A percentile compares a stretch with the other conserved stretches of the same genome.
Conservation (phyloP, 2,329 filamentous ascomycete genomes). For the Diaporthe capsici region DNA sequence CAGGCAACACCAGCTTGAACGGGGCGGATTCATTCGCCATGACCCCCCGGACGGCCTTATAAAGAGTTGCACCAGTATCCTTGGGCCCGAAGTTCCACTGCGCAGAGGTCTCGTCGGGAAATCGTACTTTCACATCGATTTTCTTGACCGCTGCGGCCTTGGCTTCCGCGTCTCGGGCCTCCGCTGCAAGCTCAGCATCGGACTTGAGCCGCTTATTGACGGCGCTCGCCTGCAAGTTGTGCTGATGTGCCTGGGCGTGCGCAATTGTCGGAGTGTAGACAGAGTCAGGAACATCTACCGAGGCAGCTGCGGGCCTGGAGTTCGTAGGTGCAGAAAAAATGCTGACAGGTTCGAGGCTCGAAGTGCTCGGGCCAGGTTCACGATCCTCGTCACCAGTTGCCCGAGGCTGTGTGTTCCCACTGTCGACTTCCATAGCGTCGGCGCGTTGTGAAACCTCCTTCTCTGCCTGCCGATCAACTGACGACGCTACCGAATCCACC, state of each 20-base stretch:
- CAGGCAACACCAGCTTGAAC: conserved; percentile 80
- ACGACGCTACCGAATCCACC: background rate
- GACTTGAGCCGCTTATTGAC: conserved; percentile 85
- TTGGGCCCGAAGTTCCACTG: conserved; percentile 77
- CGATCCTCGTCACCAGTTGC: conserved; percentile 48
- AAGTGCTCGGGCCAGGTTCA: background rate
- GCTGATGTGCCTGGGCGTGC: conserved; percentile 82
- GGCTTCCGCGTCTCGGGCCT: conserved; percentile 75
- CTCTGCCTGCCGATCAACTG: conserved; percentile 4
- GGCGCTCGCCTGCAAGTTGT: conserved; percentile 70
- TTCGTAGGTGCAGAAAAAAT: conserved; percentile 85
- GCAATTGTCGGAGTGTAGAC: conserved; percentile 83
- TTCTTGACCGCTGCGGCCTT: conserved; percentile 76
- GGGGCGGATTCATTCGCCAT: conserved; percentile 71
- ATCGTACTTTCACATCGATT: conserved; percentile 84
- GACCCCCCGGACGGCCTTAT: conserved; percentile 80
- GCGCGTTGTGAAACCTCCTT: conserved; percentile 20
- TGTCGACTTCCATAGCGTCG: conserved; percentile 50
- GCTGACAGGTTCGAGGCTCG: conserved; percentile 66
- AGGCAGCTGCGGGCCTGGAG: conserved; percentile 82
- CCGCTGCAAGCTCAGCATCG: conserved; percentile 83
- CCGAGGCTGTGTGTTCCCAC: conserved; percentile 16
- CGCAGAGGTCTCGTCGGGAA: conserved; percentile 87
- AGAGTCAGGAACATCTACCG: conserved; percentile 75
- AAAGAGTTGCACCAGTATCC: conserved; percentile 80